phyloP scores from a whole-genome alignment of 352 stramenopile genomes.

The Phytophthora aleatoria region DNA sequence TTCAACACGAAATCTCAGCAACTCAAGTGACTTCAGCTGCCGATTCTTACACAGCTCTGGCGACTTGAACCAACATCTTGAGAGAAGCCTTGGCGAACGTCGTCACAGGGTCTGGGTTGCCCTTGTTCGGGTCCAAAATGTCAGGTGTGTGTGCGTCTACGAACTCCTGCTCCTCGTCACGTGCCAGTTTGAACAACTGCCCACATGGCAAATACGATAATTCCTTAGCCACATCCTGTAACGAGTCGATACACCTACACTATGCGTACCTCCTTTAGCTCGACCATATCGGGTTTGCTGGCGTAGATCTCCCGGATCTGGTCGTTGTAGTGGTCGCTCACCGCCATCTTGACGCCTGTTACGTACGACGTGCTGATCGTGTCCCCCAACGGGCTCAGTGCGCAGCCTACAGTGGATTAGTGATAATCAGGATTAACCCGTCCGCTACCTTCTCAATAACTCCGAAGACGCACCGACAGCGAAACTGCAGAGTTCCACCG shows the following conservation, averaged over 20 bases:
- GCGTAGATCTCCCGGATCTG: constrained; percentile 89
- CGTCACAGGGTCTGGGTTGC: constrained; percentile 42
- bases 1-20: constrained; percentile 8
- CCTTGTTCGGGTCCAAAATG: constrained; percentile 41
- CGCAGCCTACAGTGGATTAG: constrained; percentile 34
- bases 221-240: background rate
- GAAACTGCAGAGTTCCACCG: constrained; percentile 56
- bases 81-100: constrained; percentile 63
- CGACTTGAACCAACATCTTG: constrained; percentile 61
- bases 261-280: constrained; percentile 68
- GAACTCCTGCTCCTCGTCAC: constrained; percentile 79
- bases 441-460: background rate
- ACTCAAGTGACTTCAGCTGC: no score
- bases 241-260: background rate
- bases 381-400: constrained; percentile 59
- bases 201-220: constrained; percentile 2
- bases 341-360: constrained; percentile 73
- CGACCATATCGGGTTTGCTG: constrained; percentile 49
- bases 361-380: constrained; percentile 69
- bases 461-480: constrained; percentile 42
- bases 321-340: constrained; percentile 90
- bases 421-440: background rate
- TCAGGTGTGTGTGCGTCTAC: constrained; percentile 66
- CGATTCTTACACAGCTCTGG: constrained; percentile 45
- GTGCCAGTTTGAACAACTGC: constrained; percentile 72